These are phyloP conservation scores for Plenodomus biglobosus DNA, from an alignment of 2,329 filamentous ascomycete genomes.

Conservation along the genomic window DNA sequence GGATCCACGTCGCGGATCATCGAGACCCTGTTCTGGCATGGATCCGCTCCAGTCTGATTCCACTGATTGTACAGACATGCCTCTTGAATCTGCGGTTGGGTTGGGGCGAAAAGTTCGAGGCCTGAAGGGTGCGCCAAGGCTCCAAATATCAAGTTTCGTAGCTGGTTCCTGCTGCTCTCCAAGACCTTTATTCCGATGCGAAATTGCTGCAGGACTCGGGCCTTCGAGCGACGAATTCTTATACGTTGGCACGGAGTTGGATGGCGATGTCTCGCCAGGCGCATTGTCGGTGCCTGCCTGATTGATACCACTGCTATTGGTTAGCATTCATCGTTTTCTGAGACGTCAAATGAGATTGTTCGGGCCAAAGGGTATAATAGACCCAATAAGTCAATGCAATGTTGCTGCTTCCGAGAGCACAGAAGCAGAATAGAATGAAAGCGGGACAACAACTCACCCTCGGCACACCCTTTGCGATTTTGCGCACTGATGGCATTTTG, in stretches of 20 bases:
- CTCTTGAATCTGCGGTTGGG: constrained; percentile 26
- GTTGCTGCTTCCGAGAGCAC: constrained; percentile 9
- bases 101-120: constrained; percentile 29
- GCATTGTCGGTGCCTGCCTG: constrained; percentile 36
- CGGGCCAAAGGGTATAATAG: constrained; percentile 13
- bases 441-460: constrained; percentile 50
- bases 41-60: constrained; percentile 41
- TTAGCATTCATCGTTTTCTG: constrained; percentile 39
- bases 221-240: constrained; percentile 36
- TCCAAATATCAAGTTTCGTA: constrained; percentile 33
- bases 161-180: constrained; percentile 35
- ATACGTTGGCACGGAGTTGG: constrained; percentile 33
- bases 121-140: constrained; percentile 29
- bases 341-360: constrained; percentile 15
- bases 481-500: constrained; percentile 86
- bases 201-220: constrained; percentile 30
- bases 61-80: constrained; percentile 39
- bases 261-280: constrained; percentile 38
- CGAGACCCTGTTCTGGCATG: constrained; percentile 30
- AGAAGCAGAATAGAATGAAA: neutral
- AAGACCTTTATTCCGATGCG: constrained; percentile 32
- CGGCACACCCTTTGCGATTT: constrained; percentile 86
- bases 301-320: constrained; percentile 32
- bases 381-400: constrained; percentile 26
- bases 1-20: constrained; percentile 31